Evolutionary conservation across 768 basidiomycete genomes (phyloP), one percentile per base, ranked within the genome.

Genomic region (Favolaschia claudopus): DNA sequence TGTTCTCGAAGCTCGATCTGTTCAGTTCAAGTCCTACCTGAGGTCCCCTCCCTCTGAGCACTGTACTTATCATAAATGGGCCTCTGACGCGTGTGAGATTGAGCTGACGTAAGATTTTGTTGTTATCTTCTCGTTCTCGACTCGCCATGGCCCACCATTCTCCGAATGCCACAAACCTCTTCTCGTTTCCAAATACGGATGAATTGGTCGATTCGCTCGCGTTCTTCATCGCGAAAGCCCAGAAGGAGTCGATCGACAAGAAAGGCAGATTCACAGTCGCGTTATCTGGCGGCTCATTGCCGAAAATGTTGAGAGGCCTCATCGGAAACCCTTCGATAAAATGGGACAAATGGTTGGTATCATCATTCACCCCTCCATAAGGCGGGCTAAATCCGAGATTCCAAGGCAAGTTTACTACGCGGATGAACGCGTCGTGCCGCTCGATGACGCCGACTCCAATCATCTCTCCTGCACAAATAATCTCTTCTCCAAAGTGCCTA

Each of bases 321-420:
- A 82, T 91, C 63, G 76, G 68, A 45, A 77, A 89, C 64, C 74
- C 82, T 3, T 82, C 81, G 33, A 84, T 94, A 17, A 90, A 89
- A 74, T 99, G 97, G 96, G 88, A 95, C 70, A 92, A 93, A 74
- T 99, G 97, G 96, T 94, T 66, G 58, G 82, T 78, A n/a, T 33
- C 32, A 7, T n/a, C n/a, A 8, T 31, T 13, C 15, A 43, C 28
- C 14, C 5, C 29, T 49, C 39, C 36, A 1, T 4, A 32, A 37
- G 32, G 32, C 49, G 24, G n/a, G 44, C 33, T 7, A 47, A 19
- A 20, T 55, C 32, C 36, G 34, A 37, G 7, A 37, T 52, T 5
- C 33, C 7, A 72, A 99, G 96, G 97, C 95, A 98, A 63, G 88
- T 99, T 68, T 99, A 91, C 78, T 99, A 97, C 70, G 94, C 89